These are phyloP conservation scores for Pyrenochaeta sp. DNA, from an alignment of 2,329 filamentous ascomycete species.

Conservation along the genomic window DNA sequence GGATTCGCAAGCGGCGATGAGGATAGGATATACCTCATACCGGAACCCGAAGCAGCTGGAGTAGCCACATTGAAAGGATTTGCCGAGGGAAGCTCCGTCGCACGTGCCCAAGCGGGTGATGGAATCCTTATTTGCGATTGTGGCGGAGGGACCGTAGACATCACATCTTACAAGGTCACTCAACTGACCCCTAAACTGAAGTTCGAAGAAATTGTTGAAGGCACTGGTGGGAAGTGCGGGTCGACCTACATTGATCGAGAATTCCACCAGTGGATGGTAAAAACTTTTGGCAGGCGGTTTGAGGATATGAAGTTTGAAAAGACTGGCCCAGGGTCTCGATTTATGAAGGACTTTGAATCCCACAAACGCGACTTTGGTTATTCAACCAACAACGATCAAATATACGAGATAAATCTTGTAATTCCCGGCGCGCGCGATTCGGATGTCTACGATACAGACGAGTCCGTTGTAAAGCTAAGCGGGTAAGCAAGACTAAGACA, in stretches of 20 bases:
- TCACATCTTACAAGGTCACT: not conserved
- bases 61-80: constrained; percentile 13
- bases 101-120: not conserved
- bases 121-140: constrained; percentile 20
- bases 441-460: not conserved
- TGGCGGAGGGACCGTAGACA: constrained; percentile 37
- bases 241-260: constrained; percentile 46
- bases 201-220: constrained; percentile 20
- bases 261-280: constrained; percentile 40
- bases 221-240: constrained; percentile 40
- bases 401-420: not conserved
- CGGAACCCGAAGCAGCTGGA: constrained; percentile 33
- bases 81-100: not conserved
- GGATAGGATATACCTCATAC: constrained; percentile 31
- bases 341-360: constrained; percentile 48
- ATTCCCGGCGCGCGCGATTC: not conserved
- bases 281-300: constrained; percentile 41
- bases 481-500: not conserved
- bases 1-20: constrained; percentile 20
- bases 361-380: constrained; percentile 41
- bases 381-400: not conserved
- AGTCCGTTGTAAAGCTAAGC: not conserved
- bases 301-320: constrained; percentile 26
- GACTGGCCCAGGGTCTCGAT: constrained; percentile 39
- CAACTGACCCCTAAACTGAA: constrained; percentile 27